phyloP scores from a whole-genome alignment of 208 protist genomes.

The Leishmania turanica region DNA sequence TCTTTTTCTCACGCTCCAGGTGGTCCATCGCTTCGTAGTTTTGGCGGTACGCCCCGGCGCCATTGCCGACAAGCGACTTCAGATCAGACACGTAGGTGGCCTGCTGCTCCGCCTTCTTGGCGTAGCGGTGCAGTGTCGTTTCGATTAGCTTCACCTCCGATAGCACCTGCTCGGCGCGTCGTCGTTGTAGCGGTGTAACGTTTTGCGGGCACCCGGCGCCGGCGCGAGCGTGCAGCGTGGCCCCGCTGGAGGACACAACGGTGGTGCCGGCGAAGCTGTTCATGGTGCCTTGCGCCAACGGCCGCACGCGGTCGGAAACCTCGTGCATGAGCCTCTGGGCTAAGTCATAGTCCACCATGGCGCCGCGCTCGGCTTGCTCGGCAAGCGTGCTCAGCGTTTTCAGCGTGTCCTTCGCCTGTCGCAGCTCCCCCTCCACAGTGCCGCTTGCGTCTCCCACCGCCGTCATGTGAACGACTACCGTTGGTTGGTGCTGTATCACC shows the following conservation, averaged over 20 bases:
- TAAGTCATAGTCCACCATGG: constrained; percentile 25
- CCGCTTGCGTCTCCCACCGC: constrained; percentile 10
- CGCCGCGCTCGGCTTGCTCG: constrained; percentile 56
- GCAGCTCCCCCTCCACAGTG: constrained; percentile 50
- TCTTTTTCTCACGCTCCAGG: constrained; percentile 58
- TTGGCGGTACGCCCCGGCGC: constrained; percentile 25
- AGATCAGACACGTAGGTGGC: constrained; percentile 38
- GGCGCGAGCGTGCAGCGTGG: constrained; percentile 19
- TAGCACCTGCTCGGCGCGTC: constrained; percentile 62
- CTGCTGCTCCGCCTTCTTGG: constrained; percentile 43
- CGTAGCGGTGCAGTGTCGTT: constrained; percentile 39
- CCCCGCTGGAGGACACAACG: constrained; percentile 7
- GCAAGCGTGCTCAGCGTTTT: constrained; percentile 36
- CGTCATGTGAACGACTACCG: neutral
- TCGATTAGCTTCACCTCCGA: constrained; percentile 68
- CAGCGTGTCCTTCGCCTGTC: constrained; percentile 49
- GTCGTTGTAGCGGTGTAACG: constrained; percentile 63
- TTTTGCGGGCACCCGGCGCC: constrained; percentile 11
- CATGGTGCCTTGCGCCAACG: constrained; percentile 36
- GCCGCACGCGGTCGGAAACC: constrained; percentile 27
- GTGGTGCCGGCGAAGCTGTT: constrained; percentile 21
- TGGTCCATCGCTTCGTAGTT: constrained; percentile 54
- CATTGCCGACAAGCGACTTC: constrained; percentile 56
- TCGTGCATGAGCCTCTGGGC: constrained; percentile 24
- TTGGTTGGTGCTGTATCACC: neutral